These are phyloP conservation scores for Leptodontidium sp. DNA, from an alignment of 2,329 filamentous ascomycete genomes.

Conservation along the genomic window DNA sequence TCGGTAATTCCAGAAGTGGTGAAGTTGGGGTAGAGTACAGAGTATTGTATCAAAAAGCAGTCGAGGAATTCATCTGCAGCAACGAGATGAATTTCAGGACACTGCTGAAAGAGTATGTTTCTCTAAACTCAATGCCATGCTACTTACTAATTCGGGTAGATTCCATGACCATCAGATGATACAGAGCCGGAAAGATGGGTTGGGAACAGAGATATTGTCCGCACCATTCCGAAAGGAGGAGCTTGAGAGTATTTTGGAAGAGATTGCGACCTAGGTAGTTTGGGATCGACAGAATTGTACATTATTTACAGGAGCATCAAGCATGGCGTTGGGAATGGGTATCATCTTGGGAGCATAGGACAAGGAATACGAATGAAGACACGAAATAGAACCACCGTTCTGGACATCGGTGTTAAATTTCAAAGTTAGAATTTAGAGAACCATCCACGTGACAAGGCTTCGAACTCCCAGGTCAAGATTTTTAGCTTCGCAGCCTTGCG, in stretches of 20 bases:
- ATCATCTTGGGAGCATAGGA: background rate
- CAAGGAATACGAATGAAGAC: conserved; percentile 2
- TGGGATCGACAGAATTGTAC: background rate
- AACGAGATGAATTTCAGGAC: conserved; percentile 96
- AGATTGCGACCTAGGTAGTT: conserved; percentile 55
- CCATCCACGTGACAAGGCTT: conserved; percentile 19
- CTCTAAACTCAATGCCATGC: background rate
- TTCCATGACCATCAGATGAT: conserved; percentile 99
- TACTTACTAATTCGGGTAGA: conserved; percentile 53
- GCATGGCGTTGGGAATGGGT: conserved; percentile 7
- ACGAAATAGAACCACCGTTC: background rate
- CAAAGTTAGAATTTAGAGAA: background rate
- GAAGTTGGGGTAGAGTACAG: conserved; percentile 84
- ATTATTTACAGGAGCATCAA: conserved; percentile 6
- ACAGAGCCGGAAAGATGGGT: conserved; percentile 82
- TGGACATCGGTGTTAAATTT: background rate
- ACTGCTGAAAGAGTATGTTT: conserved; percentile 83
- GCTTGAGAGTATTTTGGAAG: conserved; percentile 87
- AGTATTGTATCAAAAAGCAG: conserved; percentile 91
- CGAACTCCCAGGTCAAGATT: no score
- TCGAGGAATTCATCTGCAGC: conserved; percentile 96
- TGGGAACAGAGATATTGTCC: conserved; percentile 85
- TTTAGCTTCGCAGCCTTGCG: conserved; percentile 14
- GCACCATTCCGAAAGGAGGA: conserved; percentile 89
- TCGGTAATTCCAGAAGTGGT: conserved; percentile 30